phyloP scores from a whole-genome alignment of 371 early-diverging fungal species.

The Dentiscutata heterogama region DNA sequence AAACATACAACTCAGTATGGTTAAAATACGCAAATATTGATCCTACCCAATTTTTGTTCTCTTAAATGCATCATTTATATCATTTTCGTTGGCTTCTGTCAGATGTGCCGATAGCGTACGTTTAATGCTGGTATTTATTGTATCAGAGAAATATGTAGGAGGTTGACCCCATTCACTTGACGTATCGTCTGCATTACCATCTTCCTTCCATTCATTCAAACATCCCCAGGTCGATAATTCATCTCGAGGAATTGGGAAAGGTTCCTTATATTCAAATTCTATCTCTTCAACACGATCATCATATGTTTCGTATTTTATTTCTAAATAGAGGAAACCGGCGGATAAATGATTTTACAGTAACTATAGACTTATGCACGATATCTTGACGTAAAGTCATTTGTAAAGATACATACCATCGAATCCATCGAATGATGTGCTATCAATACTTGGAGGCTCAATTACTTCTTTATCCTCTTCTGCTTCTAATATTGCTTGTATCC shows the following conservation, averaged over 20 bases:
- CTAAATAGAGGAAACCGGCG: not conserved
- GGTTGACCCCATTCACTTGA: not conserved
- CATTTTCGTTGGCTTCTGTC: not conserved
- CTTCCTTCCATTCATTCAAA: not conserved
- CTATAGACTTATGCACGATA: not conserved
- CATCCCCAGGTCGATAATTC: not conserved
- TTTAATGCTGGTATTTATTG: not conserved
- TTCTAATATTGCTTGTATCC: constrained; percentile 21
- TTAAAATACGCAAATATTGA: not conserved
- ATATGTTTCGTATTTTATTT: not conserved
- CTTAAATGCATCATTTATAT: not conserved
- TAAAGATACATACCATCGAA: not conserved
- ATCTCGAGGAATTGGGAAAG: constrained; percentile 1
- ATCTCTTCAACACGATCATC: not conserved
- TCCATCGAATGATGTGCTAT: not conserved
- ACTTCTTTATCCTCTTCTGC: not conserved
- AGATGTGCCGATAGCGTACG: constrained; percentile 12
- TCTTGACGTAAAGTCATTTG: not conserved
- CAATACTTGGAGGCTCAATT: not conserved
- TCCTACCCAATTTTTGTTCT: constrained; percentile 19
- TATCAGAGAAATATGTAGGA: not conserved
- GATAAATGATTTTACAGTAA: not conserved
- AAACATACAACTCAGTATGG: no score
- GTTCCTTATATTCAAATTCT: constrained; percentile 10
- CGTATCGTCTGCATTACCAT: not conserved